Percentiles rank a stretch among this genome's conserved stretches.
Conservation (phyloP, 164 flowering plant genomes). For the Umbellularia californica region DNA sequence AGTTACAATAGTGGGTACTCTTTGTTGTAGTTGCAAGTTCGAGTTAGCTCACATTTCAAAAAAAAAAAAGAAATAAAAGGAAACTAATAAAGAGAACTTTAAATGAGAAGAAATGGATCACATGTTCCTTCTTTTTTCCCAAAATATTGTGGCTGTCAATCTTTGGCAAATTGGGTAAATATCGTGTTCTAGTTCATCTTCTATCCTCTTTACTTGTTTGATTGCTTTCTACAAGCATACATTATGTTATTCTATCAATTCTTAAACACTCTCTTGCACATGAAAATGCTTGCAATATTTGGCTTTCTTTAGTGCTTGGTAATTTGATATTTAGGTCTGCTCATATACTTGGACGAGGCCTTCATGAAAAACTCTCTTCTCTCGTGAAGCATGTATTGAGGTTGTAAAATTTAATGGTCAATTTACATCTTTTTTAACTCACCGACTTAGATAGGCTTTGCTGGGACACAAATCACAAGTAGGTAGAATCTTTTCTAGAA, state of each 20-base stretch:
- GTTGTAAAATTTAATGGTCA: slow-evolving; percentile 21
- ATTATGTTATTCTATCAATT: neutral
- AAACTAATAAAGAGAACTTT: no score
- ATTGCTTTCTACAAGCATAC: neutral
- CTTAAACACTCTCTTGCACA: neutral
- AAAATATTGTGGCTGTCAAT: neutral
- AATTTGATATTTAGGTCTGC: slow-evolving; percentile 42
- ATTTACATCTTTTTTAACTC: neutral
- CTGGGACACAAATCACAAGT: neutral
- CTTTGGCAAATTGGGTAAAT: no score
- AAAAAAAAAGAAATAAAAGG: no score
- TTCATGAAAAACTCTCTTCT: slow-evolving; percentile 57
- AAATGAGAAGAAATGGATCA: neutral
- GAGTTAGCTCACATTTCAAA: no score
- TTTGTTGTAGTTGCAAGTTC: no score
- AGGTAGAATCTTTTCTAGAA: neutral
- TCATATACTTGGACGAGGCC: slow-evolving; percentile 59
- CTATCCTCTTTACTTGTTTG: neutral
- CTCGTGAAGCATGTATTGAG: slow-evolving; percentile 62
- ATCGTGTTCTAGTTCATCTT: neutral
- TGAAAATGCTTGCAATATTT: neutral
- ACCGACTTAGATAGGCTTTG: neutral
- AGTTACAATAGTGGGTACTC: no score
- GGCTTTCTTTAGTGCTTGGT: neutral
- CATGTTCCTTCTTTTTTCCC: neutral